These are phyloP conservation scores for Capronia coronata DNA, from an alignment of 2,329 filamentous ascomycete species.

Conservation along the genomic window DNA sequence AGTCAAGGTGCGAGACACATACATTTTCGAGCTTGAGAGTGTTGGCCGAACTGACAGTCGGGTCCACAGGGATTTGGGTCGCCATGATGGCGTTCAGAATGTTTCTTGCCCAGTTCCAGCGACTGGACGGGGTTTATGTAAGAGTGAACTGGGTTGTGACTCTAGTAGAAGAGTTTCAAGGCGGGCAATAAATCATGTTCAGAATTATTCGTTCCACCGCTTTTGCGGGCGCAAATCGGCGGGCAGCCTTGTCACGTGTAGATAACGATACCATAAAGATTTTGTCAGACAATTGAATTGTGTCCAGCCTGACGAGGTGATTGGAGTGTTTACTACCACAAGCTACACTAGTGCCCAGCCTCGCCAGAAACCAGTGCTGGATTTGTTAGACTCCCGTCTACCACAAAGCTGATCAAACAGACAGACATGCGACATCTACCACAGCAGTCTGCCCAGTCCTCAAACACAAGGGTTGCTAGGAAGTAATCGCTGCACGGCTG, in stretches of 20 bases:
- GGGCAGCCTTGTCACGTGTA: background rate
- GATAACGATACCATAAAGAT: background rate
- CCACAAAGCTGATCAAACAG: too few relatives aligned
- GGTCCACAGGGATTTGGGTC: slow-evolving; percentile 51
- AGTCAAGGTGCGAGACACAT: slow-evolving; percentile 26
- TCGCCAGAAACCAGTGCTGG: too few relatives aligned
- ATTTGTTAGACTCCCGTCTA: too few relatives aligned
- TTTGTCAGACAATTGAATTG: too few relatives aligned
- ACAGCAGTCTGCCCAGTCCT: too few relatives aligned
- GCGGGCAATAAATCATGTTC: background rate
- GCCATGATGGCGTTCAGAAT: slow-evolving; percentile 40
- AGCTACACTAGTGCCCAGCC: too few relatives aligned
- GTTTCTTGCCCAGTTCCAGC: background rate
- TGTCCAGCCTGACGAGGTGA: too few relatives aligned
- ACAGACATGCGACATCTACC: too few relatives aligned
- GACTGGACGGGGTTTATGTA: background rate
- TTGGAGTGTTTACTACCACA: too few relatives aligned
- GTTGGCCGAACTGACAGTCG: slow-evolving; percentile 50
- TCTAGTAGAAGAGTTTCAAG: slow-evolving; percentile 1
- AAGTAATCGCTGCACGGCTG: too few relatives aligned
- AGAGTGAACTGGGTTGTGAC: background rate
- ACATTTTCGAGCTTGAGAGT: slow-evolving; percentile 61
- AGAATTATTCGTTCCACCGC: background rate
- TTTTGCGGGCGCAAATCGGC: background rate
- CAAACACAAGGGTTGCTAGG: too few relatives aligned